Base-by-base conservation (phyloP, 345 rosid genomes). In the Gossypium mustelinum region DNA sequence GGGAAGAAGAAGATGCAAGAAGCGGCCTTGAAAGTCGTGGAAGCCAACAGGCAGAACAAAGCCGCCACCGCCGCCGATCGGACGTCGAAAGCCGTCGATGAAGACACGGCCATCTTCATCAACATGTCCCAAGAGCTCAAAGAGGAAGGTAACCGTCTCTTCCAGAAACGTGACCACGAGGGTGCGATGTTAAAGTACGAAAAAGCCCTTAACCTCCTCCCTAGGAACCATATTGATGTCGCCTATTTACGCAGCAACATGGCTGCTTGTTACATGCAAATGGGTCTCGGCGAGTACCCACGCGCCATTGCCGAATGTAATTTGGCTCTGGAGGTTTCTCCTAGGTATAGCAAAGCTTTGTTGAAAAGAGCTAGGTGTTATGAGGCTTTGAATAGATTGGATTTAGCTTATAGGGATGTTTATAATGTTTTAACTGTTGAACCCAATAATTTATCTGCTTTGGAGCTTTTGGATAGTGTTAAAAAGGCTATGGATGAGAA, bases 231-330 rank as follows among this genome's bases (percentile, higher is more conserved):
- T 24, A 89, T 90, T 43, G 98, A 93, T 67, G 86, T 90, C 2
- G 97, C 97, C 45, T 89, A 89, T 85, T 80, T 95, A 57, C 90
- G 90, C 55, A 90, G 84, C 67, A 88, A 88, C 52, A 95, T 93
- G 98, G 99, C 99, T 18, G 82, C 88, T 67, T 93, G 98, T 75
- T 95, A 90, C 79, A 95, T 93, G 97, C 96, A 93, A 73, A 79
- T 95, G 94, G 99, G 99, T 67, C 71, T 95, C 6, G 97, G 97
- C 18, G 99, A 95, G 88, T 93, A 89, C 20, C 99, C 98, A 2
- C 88, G 92, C 60, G 99, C 99, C 4, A 93, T 95, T 60, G 85
- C 79, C 61, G 91, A 95, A 84, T 93, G 98, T 64, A 93, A 90
- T 82, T 79, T 86, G 74, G 98, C 99, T 52, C 75, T 93, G 11